Evolutionary conservation across 2,329 filamentous ascomycete species (phyloP), one percentile per base, ranked within the genome.

Genomic region (Diaporthe sp.): DNA sequence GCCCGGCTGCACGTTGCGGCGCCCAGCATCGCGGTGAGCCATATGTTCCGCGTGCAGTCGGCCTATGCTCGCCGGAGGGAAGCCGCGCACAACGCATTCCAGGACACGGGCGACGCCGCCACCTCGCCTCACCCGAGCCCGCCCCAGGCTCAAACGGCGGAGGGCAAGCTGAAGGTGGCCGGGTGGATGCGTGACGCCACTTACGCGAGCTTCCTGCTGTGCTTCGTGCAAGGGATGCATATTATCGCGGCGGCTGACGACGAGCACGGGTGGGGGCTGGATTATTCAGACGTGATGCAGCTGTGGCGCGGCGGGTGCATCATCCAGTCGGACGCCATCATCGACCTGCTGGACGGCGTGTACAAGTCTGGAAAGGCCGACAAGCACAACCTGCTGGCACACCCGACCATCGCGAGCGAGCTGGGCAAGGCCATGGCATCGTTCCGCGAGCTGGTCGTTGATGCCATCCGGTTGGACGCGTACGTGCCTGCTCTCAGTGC

Each of bases 291-390:
- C 38, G 84, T 90, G 3, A 83, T 91, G 61, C 86, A 89, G 79
- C 91, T 94, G 77, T 94, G 92, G 92, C 88, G 91, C 2, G 90
- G 87, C 0, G 92, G 93, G 10, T 94, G 92, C 81, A 94, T 94
- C 81, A 94, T 94, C 79, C 89, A 92, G 78, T 88, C 90, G 1
- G 92, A 93, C 77, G 86, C 90, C 77, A 92, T 94, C 75, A 87
- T 88, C 4, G 88, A 92, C 68, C 81, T 94, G 40, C 85, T 94
- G 3, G 84, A 86, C 8, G 81, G 82, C 0, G 83, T 89, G 64
- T 87, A 84, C 74, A 74, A 85, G 38, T 78, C 80, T 8, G 78
- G 80, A 1, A 81, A 84, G 17, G 80, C 82, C 66, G 82, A 85
- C 38, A 82, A 82, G 50, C 84, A 87, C 77, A 86, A 90, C 72